phyloP scores from a whole-genome alignment of 2,329 filamentous ascomycete species.

The Colletotrichum lindemuthianum region DNA sequence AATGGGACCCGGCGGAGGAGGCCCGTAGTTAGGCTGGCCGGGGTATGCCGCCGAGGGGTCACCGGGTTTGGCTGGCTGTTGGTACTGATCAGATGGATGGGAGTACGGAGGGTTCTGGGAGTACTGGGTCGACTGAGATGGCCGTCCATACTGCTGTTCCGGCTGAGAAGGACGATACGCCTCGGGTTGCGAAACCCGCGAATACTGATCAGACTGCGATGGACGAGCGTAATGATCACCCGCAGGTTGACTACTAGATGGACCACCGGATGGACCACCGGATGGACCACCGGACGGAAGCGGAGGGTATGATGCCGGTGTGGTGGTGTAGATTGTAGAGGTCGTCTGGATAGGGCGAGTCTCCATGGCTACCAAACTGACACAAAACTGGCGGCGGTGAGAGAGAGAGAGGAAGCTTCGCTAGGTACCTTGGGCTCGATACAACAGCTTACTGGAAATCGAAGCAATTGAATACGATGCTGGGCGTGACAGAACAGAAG shows the following conservation, averaged over 20 bases:
- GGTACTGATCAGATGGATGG: constrained; percentile 15
- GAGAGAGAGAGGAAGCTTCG: neutral
- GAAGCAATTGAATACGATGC: neutral
- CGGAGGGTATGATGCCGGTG: constrained; percentile 15
- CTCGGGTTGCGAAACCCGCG: neutral
- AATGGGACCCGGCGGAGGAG: constrained; percentile 4
- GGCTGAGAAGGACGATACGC: neutral
- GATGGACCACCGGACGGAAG: too few relatives aligned
- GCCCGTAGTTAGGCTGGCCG: constrained; percentile 13
- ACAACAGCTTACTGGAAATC: neutral
- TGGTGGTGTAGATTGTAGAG: constrained; percentile 14
- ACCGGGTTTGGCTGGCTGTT: constrained; percentile 5
- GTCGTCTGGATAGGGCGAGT: constrained; percentile 12
- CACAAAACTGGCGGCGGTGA: constrained; percentile 24
- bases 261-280: too few relatives aligned
- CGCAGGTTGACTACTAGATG: neutral
- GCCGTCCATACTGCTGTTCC: neutral
- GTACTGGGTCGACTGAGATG: constrained; percentile 6
- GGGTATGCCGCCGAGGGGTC: constrained; percentile 9
- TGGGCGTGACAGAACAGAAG: neutral
- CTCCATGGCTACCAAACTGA: constrained; percentile 12
- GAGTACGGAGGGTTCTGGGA: neutral
- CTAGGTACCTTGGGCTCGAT: neutral
- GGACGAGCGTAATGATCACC: constrained; percentile 9
- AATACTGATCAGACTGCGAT: constrained; percentile 2